phyloP scores from a whole-genome alignment of 2,329 filamentous ascomycete species.

The Botryosphaeria dothidea region DNA sequence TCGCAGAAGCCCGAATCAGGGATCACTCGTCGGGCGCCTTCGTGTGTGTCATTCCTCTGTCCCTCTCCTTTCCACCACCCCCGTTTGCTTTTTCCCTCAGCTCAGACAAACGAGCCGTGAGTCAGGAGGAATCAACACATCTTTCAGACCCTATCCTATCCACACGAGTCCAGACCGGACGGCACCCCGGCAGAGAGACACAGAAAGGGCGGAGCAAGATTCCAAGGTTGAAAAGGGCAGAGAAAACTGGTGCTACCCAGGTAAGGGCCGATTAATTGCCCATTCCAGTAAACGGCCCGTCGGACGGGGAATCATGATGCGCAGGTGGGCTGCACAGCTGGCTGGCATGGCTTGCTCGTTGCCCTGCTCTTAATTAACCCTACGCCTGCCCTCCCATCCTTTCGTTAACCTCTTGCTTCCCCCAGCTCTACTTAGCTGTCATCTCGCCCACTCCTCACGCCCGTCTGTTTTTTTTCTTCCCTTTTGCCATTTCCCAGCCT shows the following conservation, averaged over 20 bases:
- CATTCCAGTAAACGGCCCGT: conserved; percentile 15
- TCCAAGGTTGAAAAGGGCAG: not conserved
- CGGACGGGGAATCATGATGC: not conserved
- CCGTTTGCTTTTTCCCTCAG: not conserved
- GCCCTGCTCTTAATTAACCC: not conserved
- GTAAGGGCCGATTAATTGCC: conserved; percentile 15
- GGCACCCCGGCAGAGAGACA: not conserved
- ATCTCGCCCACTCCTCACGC: not conserved
- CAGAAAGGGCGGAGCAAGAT: not conserved
- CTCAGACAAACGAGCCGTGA: not conserved
- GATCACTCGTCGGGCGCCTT: not conserved
- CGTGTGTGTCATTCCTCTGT: not conserved
- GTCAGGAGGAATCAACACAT: too few species aligned
- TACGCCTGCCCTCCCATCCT: not conserved
- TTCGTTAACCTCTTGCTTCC: not conserved
- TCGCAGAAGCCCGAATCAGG: conserved; percentile 8
- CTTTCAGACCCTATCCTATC: not conserved
- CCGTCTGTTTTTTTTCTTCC: not conserved
- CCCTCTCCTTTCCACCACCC: too few species aligned
- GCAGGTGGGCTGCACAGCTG: not conserved
- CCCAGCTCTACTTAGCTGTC: not conserved
- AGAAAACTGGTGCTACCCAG: not conserved
- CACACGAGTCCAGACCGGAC: not conserved
- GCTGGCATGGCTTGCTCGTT: not conserved
- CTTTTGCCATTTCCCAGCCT: not conserved